Conservation (phyloP, 2,329 filamentous ascomycete species). For the Verticillium dahliae region DNA sequence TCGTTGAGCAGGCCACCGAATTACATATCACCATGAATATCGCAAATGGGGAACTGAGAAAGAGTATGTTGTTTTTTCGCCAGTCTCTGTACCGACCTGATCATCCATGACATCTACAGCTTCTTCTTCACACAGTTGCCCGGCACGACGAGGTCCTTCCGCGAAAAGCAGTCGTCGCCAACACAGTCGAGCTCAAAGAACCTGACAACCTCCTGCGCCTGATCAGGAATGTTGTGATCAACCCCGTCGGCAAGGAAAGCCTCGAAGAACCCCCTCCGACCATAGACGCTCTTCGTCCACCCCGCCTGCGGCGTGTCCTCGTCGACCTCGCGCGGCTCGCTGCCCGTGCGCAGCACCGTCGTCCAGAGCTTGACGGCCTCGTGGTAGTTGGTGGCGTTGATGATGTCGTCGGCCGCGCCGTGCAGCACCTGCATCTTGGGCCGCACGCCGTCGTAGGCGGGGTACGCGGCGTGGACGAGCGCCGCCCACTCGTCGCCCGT, state of each 20-base stretch:
- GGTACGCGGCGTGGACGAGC: constrained; percentile 35
- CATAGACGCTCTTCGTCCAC: constrained; percentile 14
- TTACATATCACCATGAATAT: background rate
- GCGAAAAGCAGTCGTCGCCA: constrained; percentile 11
- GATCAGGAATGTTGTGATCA: constrained; percentile 11
- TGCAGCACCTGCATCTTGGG: constrained; percentile 54
- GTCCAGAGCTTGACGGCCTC: constrained; percentile 51
- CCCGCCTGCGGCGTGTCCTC: constrained; percentile 4
- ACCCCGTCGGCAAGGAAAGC: constrained; percentile 9
- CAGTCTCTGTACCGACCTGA: too few relatives aligned
- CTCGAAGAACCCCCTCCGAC: constrained; percentile 9
- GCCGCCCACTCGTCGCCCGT: constrained; percentile 24
- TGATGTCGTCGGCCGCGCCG: constrained; percentile 42
- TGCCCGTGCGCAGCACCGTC: constrained; percentile 18
- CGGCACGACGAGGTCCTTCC: constrained; percentile 3
- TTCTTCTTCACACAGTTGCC: background rate
- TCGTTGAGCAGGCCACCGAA: too few relatives aligned
- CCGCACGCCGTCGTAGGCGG: constrained; percentile 40
- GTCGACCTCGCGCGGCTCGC: constrained; percentile 3
- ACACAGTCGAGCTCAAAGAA: constrained; percentile 14
- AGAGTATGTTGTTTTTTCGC: too few relatives aligned
- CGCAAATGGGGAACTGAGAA: background rate
- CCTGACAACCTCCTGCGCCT: constrained; percentile 10
- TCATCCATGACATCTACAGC: background rate
- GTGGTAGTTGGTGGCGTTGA: constrained; percentile 44